Base-by-base conservation (phyloP, 2,329 filamentous ascomycete genomes). In the Colletotrichum filicis region DNA sequence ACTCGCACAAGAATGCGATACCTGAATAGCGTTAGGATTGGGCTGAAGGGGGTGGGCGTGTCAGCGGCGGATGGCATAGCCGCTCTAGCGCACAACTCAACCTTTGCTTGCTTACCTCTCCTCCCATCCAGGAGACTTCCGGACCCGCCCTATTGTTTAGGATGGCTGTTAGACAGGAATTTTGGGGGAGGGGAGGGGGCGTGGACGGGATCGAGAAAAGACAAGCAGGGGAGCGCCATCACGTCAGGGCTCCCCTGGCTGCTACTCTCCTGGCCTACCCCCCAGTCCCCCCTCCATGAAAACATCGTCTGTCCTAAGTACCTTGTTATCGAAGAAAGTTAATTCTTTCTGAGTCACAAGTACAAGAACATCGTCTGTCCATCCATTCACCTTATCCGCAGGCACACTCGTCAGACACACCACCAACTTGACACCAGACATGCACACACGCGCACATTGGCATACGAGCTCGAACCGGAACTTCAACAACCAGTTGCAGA, bases 1-100 rank as follows among this genome's bases (percentile, higher is more conserved):
- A 35, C 49, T 28, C 49, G 14, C 28, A 56, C 30, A 28, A 55
- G n/a, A 61, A 61, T 60, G 42, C 69, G 53, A 69, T 55, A 59
- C 69, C 46, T 49, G 69, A 59, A 64, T 59, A 69, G 70, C 60
- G 67, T 73, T 64, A 65, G 55, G 14, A 73, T 60, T 64, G 66
- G 70, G 70, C 66, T 72, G 69, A 69, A 63, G 30, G 66, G 69
- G 68, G 63, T 67, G 30, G 69, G 60, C 69, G 65, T 69, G 73
- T 73, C 70, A 52, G 70, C 57, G 65, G 70, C 64, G 72, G 63
- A 64, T 68, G 60, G 46, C 69, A 60, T 68, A 73, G 73, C 69
- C 73, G 73, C 69, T 73, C 55, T 68, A 74, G 68, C 59, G 69
- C 69, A 73, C 69, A 68, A 64, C 24, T 59, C 64, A 52, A 63